Base-by-base conservation (phyloP, 495 filamentous ascomycete species). In the Aspergillus steynii region DNA sequence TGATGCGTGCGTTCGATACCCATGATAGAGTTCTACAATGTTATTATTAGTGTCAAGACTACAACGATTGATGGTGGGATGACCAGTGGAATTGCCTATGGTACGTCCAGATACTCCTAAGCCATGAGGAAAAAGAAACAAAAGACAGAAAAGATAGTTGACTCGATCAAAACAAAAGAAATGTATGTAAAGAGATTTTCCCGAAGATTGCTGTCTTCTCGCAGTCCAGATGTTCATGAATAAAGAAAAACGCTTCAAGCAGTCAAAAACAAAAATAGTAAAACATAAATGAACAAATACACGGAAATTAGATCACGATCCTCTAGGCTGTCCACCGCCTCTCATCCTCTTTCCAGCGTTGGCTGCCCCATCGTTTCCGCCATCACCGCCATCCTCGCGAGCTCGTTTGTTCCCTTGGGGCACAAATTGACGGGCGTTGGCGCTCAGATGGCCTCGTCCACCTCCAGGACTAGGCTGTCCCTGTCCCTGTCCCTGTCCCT, bases 361-460 rank as follows among this genome's bases (percentile, higher is more conserved):
- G 12, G 63, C 77, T 14, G 66, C 71, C 9, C 77, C 79, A 25
- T 71, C 68, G 12, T 62, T 58, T 27, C 60, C 63, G 25, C 76
- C 80, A 28, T 81, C 82, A 26, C 81, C 73, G 8, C 82, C 84
- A 37, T 90, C 88, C 26, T 88, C 86, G 26, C 88, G 76, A 25
- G 83, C 76, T 32, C 87, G 77, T 72, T 91, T 91, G 56, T 84
- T 83, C n/a, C 87, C 86, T 50, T 75, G 71, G 4, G 86, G 85
- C 45, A 85, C 83, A 65, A 88, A 89, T 59, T 86, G 82, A 53
- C 81, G 82, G 7, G 82, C 86, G 65, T 83, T 65, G 59, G 75
- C 77, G 68, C 81, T 87, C 52, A 86, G 54, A 50, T 29, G 20
- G 0, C 58, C 73, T 58, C 80, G 71, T 48, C 59, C 69, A 10